Evolutionary conservation across 495 filamentous ascomycete species (phyloP).

Genomic region (Aspergillus ellipticus): DNA sequence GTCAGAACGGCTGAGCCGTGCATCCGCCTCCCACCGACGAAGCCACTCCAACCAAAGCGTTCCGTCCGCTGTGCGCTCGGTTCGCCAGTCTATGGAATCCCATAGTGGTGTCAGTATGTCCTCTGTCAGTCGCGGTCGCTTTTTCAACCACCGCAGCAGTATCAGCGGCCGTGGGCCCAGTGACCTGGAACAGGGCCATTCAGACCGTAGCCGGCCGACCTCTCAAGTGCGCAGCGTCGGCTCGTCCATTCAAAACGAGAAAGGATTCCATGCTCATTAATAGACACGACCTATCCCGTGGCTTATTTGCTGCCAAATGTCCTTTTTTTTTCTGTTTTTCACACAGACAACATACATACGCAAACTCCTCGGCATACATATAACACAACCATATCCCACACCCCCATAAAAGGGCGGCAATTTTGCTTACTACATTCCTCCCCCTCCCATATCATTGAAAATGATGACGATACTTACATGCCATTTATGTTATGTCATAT

Average conservation of each 20-base stretch:
- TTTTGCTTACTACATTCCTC: background rate
- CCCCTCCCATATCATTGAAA: no score
- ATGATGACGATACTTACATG: no score
- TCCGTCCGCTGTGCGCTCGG: slow-evolving; percentile 13
- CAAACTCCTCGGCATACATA: background rate
- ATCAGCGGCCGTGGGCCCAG: slow-evolving; percentile 22
- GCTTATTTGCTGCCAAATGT: no score
- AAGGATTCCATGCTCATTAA: background rate
- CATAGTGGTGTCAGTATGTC: slow-evolving; percentile 29
- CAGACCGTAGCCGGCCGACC: slow-evolving; percentile 2
- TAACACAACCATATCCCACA: background rate
- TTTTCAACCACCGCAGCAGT: slow-evolving; percentile 36
- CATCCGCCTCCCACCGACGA: slow-evolving; percentile 23
- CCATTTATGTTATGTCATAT: no score
- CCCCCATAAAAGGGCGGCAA: background rate
- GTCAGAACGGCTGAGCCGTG: slow-evolving; percentile 27
- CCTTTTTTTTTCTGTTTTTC: no score
- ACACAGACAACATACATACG: no score
- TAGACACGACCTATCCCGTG: no score
- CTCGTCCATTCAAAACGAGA: slow-evolving; percentile 1
- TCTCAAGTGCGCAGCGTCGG: slow-evolving; percentile 1
- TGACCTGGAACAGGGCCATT: slow-evolving; percentile 34
- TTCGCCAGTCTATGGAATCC: slow-evolving; percentile 35
- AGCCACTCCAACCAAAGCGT: slow-evolving; percentile 27
- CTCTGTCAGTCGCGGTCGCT: slow-evolving; percentile 31